A percentile compares a stretch with the other conserved stretches of the same genome.
Conservation (phyloP, 768 basidiomycete genomes). For the Dentipellis sp. region DNA sequence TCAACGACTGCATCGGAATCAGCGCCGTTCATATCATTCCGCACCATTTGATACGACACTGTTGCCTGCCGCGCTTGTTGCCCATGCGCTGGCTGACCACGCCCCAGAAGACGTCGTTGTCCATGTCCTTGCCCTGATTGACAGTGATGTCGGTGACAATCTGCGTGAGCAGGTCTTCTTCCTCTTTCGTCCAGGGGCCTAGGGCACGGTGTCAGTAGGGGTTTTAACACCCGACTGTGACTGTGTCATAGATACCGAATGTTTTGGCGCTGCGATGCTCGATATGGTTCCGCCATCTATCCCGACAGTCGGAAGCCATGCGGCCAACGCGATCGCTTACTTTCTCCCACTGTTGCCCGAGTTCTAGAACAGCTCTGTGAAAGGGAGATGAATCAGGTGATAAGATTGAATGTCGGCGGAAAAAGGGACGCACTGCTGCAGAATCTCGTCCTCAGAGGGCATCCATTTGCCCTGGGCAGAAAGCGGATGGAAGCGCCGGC, state of each 20-base stretch:
- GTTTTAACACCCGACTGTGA: not conserved
- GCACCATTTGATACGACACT: conserved; percentile 85
- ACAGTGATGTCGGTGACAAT: conserved; percentile 74
- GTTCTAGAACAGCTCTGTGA: conserved; percentile 53
- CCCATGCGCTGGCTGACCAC: conserved; percentile 72
- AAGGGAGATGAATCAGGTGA: not conserved
- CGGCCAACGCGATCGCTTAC: conserved; percentile 63
- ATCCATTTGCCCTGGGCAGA: conserved; percentile 66
- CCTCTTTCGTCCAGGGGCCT: conserved; percentile 73
- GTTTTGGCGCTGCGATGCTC: conserved; percentile 55
- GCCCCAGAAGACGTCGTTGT: conserved; percentile 80
- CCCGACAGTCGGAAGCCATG: conserved; percentile 74
- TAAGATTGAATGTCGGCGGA: not conserved
- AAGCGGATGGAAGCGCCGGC: conserved; percentile 59
- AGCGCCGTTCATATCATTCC: not conserved
- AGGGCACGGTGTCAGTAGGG: not conserved
- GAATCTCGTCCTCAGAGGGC: conserved; percentile 49
- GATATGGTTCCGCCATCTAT: conserved; percentile 80
- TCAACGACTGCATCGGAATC: not conserved
- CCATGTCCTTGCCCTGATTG: conserved; percentile 60
- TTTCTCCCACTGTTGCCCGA: conserved; percentile 79
- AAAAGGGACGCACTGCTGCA: conserved; percentile 45
- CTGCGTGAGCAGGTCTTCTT: conserved; percentile 62
- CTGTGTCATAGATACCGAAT: conserved; percentile 29
- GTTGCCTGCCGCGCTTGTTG: conserved; percentile 64